Conservation (phyloP, 306 rosid species). For the Alnus glutinosa region DNA sequence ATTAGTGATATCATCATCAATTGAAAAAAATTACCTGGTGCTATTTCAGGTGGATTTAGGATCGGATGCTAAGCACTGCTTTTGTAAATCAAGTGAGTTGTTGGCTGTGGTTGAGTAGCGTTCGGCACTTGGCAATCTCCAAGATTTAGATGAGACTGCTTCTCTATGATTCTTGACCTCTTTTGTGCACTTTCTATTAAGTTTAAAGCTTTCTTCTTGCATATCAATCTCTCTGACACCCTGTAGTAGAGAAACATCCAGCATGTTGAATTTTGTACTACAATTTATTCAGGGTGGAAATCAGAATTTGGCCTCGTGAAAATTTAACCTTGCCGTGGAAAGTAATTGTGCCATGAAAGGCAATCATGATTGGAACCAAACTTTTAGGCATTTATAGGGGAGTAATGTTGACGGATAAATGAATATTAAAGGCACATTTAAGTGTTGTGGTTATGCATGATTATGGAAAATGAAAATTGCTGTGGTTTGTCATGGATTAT, state of each 20-base stretch:
- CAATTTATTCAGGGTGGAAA: background rate
- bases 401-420: background rate
- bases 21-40: background rate
- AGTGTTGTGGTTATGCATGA: background rate
- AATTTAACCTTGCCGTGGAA: background rate
- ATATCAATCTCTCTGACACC: background rate
- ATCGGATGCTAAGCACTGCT: slow-evolving; percentile 68
- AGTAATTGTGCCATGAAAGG: background rate
- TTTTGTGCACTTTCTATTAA: background rate
- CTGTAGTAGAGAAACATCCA: background rate
- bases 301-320: background rate
- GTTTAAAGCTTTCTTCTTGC: background rate
- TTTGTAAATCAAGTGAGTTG: slow-evolving; percentile 80
- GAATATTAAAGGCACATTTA: no score
- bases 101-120: slow-evolving; percentile 78
- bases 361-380: background rate
- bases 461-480: background rate
- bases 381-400: background rate
- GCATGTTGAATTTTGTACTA: background rate
- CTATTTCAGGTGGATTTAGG: slow-evolving; percentile 90
- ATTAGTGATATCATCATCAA: background rate
- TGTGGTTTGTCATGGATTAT: no score
- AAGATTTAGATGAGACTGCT: background rate
- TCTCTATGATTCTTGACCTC: background rate
- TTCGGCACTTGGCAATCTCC: background rate